A percentile compares a stretch with the other conserved stretches of the same genome.
These are phyloP conservation scores for Pouteria campechiana DNA, from an alignment of 179 eudicot species.

Conservation along the genomic window DNA sequence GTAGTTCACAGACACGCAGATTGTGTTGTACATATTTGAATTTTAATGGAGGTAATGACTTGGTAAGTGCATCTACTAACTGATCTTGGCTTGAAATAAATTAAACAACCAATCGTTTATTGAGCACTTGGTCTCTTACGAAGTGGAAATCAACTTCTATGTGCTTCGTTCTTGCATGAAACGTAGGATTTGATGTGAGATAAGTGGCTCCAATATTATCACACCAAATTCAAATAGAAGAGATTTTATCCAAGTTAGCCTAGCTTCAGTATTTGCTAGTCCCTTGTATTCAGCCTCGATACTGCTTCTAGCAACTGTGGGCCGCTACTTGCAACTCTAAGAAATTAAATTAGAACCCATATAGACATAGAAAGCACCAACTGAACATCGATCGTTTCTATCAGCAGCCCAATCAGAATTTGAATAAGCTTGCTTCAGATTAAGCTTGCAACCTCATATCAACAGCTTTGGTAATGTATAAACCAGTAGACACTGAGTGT, in stretches of 20 bases:
- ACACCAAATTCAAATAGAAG: not conserved
- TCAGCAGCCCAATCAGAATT: not conserved
- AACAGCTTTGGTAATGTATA: not conserved
- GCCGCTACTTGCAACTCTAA: not conserved
- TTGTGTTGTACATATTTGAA: too few species aligned
- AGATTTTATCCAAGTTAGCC: not conserved
- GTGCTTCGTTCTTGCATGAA: not conserved
- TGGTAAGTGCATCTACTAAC: not conserved
- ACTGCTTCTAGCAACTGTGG: not conserved
- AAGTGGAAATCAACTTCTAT: not conserved
- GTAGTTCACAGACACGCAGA: too few species aligned
- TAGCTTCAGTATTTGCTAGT: not conserved
- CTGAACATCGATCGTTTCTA: not conserved
- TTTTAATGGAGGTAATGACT: too few species aligned
- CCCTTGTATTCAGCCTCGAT: too few species aligned
- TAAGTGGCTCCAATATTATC: not conserved
- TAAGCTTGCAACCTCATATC: not conserved
- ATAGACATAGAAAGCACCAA: not conserved
- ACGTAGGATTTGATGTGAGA: not conserved
- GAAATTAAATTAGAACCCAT: not conserved
- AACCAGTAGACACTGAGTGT: not conserved
- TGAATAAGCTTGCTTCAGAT: not conserved
- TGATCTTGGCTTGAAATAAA: not conserved
- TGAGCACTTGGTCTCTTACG: not conserved
- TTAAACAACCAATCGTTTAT: not conserved